Evolutionary conservation across 2,329 filamentous ascomycete species (phyloP).

Genomic region (Diaporthe amygdali): DNA sequence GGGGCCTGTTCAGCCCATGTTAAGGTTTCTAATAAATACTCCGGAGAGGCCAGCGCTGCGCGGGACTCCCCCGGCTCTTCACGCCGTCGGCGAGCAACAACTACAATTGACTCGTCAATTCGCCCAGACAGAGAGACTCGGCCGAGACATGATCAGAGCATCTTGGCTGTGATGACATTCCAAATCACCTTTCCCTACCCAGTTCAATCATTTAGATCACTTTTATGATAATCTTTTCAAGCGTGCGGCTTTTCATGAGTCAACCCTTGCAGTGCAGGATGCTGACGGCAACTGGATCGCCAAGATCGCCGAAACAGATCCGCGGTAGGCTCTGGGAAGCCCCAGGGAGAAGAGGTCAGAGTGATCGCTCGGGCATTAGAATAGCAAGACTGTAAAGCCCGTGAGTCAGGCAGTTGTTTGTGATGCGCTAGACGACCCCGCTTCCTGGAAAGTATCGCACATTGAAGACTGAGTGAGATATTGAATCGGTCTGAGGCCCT

Average conservation of each 20-base stretch:
- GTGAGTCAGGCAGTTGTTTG: background rate
- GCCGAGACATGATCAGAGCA: background rate
- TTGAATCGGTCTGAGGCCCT: background rate
- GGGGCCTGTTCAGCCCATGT: background rate
- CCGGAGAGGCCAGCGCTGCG: background rate
- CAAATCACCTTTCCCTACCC: background rate
- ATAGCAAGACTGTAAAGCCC: background rate
- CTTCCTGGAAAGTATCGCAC: background rate
- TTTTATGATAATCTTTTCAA: background rate
- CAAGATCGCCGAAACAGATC: slow-evolving; percentile 18
- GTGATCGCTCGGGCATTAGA: slow-evolving; percentile 6
- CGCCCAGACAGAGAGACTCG: background rate
- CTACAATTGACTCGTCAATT: background rate
- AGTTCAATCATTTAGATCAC: background rate
- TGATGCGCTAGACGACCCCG: background rate
- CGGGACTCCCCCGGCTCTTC: background rate
- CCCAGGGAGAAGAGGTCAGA: background rate
- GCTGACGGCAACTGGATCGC: slow-evolving; percentile 2
- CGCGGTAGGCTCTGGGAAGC: background rate
- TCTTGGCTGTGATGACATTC: background rate
- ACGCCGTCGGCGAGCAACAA: background rate
- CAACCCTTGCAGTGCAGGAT: background rate
- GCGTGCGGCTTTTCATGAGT: background rate
- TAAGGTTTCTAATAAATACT: background rate
- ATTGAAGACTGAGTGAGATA: background rate